phyloP scores from a whole-genome alignment of 768 basidiomycete species.

The Paxillus ammoniavirescens region DNA sequence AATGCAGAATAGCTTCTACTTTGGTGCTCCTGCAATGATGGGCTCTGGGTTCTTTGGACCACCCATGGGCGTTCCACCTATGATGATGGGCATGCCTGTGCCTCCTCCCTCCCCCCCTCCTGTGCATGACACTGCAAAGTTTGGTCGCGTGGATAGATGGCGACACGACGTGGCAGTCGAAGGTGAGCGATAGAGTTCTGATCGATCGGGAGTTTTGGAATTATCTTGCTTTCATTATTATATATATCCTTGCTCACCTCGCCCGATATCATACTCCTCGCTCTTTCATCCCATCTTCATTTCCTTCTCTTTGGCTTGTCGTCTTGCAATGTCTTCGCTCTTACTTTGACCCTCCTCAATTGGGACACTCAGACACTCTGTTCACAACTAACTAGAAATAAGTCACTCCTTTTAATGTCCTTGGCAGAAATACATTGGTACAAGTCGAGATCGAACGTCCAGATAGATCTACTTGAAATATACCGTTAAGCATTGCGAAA shows the following conservation, averaged over 20 bases:
- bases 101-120: conserved; percentile 62
- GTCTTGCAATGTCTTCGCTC: neutral
- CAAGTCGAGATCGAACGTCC: conserved; percentile 30
- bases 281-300: neutral
- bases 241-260: conserved; percentile 2
- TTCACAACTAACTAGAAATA: conserved; percentile 23
- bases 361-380: neutral
- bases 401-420: conserved; percentile 37
- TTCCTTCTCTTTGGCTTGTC: conserved; percentile 1
- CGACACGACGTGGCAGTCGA: conserved; percentile 75
- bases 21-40: conserved; percentile 66
- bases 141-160: conserved; percentile 76
- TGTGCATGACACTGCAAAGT: conserved; percentile 62
- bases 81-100: conserved; percentile 38
- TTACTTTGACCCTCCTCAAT: neutral
- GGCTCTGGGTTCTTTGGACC: conserved; percentile 64
- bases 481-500: conserved; percentile 34
- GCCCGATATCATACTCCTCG: conserved; percentile 1
- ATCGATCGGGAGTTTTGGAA: conserved; percentile 10
- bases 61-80: conserved; percentile 51
- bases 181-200: conserved; percentile 40
- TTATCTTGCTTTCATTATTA: conserved; percentile 5
- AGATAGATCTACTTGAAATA: conserved; percentile 36
- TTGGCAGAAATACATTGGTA: conserved; percentile 36
- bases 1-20: conserved; percentile 73